phyloP scores from a whole-genome alignment of 495 filamentous ascomycete species.

The Alectoria sarmentosa region DNA sequence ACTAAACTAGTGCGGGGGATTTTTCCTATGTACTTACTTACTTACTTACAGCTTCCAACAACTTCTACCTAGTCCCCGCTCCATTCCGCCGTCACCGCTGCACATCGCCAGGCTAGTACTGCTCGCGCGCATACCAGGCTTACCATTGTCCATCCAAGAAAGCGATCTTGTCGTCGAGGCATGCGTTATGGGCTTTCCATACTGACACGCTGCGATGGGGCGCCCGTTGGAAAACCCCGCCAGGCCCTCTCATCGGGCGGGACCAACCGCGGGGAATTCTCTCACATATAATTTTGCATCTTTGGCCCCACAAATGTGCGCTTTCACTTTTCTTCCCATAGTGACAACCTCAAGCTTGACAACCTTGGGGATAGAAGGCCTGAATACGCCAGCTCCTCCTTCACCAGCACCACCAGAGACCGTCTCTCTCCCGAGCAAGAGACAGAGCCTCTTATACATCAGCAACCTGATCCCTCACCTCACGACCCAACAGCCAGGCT shows the following conservation, averaged over 20 bases:
- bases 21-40: too few relatives aligned
- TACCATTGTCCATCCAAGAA: not conserved
- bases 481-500: not conserved
- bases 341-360: conserved; percentile 16
- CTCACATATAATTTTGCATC: conserved; percentile 4
- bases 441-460: conserved; percentile 9
- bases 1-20: not conserved
- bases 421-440: not conserved
- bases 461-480: not conserved
- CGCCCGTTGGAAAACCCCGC: conserved; percentile 6
- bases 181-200: not conserved
- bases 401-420: conserved; percentile 7
- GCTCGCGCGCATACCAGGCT: not conserved
- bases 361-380: not conserved
- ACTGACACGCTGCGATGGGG: not conserved
- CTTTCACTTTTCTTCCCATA: conserved; percentile 1
- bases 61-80: not conserved
- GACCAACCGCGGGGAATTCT: conserved; percentile 10
- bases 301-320: conserved; percentile 8
- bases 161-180: too few relatives aligned
- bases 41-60: too few relatives aligned
- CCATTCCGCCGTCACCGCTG: not conserved
- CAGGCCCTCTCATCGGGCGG: conserved; percentile 16
- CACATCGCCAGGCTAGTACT: not conserved
- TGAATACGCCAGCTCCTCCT: not conserved